A percentile compares a stretch with the other conserved stretches of the same genome.
Evolutionary conservation across 441 rosid genomes (phyloP).

Genomic region (Euphorbia celastroides): DNA sequence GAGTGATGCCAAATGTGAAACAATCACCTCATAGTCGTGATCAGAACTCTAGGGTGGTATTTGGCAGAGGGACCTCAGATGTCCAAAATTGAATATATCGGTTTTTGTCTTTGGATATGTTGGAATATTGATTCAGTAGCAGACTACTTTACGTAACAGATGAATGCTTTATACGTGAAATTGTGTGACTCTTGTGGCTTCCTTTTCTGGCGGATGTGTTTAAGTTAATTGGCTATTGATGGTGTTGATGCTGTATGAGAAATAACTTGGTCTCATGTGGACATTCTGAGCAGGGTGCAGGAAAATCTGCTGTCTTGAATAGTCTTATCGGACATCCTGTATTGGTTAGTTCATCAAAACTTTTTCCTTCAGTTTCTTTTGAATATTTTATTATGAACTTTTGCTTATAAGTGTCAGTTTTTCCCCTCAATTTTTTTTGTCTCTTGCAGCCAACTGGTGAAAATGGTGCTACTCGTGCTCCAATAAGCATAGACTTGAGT

Average conservation of each 20-base stretch:
- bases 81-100: not conserved
- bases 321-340: constrained; percentile 94
- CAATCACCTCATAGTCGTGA: not conserved
- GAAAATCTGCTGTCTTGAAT: constrained; percentile 87
- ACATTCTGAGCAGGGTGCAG: constrained; percentile 64
- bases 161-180: not conserved
- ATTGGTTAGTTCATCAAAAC: constrained; percentile 49
- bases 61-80: not conserved
- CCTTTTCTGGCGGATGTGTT: not conserved
- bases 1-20: not conserved
- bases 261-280: constrained; percentile 1
- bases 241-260: constrained; percentile 2
- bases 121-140: not conserved
- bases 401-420: not conserved
- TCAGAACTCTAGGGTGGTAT: not conserved
- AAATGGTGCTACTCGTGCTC: constrained; percentile 98
- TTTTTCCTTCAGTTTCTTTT: constrained; percentile 14
- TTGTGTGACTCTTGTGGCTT: not conserved
- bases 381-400: constrained; percentile 13
- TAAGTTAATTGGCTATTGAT: not conserved
- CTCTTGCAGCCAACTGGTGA: constrained; percentile 85
- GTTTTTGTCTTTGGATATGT: not conserved
- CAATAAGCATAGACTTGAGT: constrained; percentile 61
- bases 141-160: not conserved
- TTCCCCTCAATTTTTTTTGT: constrained; percentile 6